Percentiles rank a stretch among this genome's conserved stretches.
These are phyloP conservation scores for Cryptococcus sp. DNA, from an alignment of 1,284 basidiomycete species.

Conservation along the genomic window DNA sequence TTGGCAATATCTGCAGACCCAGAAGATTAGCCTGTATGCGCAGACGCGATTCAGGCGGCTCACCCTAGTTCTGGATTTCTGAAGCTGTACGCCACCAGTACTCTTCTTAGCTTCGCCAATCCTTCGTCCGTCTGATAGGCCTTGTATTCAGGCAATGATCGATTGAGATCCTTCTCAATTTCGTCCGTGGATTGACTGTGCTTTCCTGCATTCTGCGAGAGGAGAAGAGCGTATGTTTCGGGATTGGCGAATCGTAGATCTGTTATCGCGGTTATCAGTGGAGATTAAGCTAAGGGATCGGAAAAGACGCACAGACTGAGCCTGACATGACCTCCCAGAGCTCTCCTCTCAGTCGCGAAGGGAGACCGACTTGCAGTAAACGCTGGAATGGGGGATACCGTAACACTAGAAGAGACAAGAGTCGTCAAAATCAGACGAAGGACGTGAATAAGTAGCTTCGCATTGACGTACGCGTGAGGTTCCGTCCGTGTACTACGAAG, in stretches of 20 bases:
- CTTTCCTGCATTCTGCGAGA: constrained; percentile 77
- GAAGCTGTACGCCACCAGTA: constrained; percentile 95
- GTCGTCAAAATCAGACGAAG: neutral
- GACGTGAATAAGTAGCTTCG: neutral
- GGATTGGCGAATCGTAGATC: constrained; percentile 84
- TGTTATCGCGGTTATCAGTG: constrained; percentile 10
- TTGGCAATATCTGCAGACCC: constrained; percentile 56
- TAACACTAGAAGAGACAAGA: constrained; percentile 65
- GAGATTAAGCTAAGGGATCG: neutral
- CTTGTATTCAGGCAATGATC: constrained; percentile 90
- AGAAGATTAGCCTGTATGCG: constrained; percentile 56
- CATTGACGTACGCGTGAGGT: constrained; percentile 46
- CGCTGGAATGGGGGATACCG: constrained; percentile 96
- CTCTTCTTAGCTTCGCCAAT: constrained; percentile 78
- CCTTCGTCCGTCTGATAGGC: constrained; percentile 89
- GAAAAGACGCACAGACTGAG: constrained; percentile 64
- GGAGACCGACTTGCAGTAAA: constrained; percentile 94
- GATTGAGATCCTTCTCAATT: constrained; percentile 97
- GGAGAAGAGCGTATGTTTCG: constrained; percentile 76
- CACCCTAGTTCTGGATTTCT: constrained; percentile 93
- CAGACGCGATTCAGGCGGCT: constrained; percentile 50
- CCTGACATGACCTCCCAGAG: constrained; percentile 98
- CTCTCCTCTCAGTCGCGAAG: constrained; percentile 91
- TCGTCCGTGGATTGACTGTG: constrained; percentile 92
- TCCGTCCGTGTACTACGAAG: constrained; percentile 49